Base-by-base conservation (phyloP, 2,329 filamentous ascomycete genomes). In the Venturia aucupariae region DNA sequence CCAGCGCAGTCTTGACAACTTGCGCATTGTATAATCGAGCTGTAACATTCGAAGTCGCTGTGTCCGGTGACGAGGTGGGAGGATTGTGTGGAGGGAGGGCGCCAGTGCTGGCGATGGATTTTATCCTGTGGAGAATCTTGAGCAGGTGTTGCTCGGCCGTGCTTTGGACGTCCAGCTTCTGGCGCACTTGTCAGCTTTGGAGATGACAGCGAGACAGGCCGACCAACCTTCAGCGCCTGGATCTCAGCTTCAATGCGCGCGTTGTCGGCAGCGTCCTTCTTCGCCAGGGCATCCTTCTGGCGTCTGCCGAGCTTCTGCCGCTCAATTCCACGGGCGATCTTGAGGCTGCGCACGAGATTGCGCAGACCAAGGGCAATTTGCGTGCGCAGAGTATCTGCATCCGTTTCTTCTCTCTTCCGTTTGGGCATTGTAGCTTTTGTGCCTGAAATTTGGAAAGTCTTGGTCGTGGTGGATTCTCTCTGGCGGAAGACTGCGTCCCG, bases 261-360 rank as follows among this genome's bases (percentile, higher is more conserved):
- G 27, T 83, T 76, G 70, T 86, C 75, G 30, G 73, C 72, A 24
- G 73, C 73, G 39, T 83, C 78, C 13, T 76, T 76, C 44, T 80
- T 77, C 8, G 72, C 68, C 48, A 74, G 76, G 0, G 83, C 83
- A 2, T 76, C 78, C 71, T 87, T 87, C 68, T 81, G 79, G 65
- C 87, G 82, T 66, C 89, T 78, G 27, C 84, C 81, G 65, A 86
- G 81, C 68, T 91, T 89, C 76, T 93, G 90, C 57, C 89, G 82
- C 78, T 93, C 90, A 71, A 90, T 88, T 59, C 87, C 86, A 72
- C 90, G 90, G 65, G 86, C 87, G 13, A 81, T 79, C 74, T 91
- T 91, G 66, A 93, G 80, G 0, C 87, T 87, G 65, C 84, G 82
- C 67, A 82, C 81, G 10, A 93, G 78, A 42, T 86, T 80, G 71